A percentile compares a stretch with the other conserved stretches of the same genome.
Conservation (phyloP, 2,329 filamentous ascomycete species). For the Microdochium nivale region DNA sequence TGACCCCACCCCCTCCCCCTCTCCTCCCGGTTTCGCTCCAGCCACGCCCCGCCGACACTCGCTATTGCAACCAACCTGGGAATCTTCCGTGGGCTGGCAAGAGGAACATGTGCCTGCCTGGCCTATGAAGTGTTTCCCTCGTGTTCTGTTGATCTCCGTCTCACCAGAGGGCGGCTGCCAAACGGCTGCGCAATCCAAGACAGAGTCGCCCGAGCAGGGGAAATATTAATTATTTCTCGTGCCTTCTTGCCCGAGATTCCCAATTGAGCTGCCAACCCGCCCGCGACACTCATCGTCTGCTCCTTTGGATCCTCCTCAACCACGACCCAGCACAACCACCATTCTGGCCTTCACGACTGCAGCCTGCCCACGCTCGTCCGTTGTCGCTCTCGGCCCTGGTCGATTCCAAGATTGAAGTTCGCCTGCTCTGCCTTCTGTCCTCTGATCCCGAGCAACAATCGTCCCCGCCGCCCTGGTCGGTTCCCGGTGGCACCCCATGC, state of each 20-base stretch:
- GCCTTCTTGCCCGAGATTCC: neutral
- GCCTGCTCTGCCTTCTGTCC: too few relatives aligned
- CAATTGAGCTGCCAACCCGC: neutral
- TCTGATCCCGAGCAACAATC: neutral
- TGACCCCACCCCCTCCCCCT: too few relatives aligned
- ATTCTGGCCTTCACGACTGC: neutral
- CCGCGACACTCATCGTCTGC: neutral
- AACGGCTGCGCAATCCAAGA: neutral
- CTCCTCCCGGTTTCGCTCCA: too few relatives aligned
- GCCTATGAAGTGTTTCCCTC: neutral
- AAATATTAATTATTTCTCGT: neutral
- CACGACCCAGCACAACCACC: neutral
- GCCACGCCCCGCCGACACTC: neutral
- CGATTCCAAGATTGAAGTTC: neutral
- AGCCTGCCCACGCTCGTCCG: neutral
- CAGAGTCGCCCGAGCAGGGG: neutral
- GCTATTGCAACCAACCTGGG: neutral
- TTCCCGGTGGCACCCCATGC: neutral
- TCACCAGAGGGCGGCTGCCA: neutral
- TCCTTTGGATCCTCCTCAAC: neutral
- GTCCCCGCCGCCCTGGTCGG: neutral
- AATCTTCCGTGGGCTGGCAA: neutral
- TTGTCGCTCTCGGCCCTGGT: neutral
- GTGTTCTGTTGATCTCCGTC: neutral
- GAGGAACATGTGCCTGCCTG: neutral